phyloP scores from a whole-genome alignment of 2,329 filamentous ascomycete species.

The Coniochaeta prunicola region DNA sequence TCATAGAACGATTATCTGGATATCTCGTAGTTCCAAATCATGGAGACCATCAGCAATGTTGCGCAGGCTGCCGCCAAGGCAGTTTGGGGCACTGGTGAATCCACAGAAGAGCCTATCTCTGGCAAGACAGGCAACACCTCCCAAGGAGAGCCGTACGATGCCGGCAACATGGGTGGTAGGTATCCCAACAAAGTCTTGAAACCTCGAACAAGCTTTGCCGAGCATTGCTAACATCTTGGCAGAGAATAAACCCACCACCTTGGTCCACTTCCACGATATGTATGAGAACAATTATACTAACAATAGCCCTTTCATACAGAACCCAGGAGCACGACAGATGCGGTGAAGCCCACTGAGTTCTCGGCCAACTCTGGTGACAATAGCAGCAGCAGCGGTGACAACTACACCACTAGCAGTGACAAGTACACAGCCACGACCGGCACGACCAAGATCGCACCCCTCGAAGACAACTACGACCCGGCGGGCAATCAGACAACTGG shows the following conservation, averaged over 20 bases:
- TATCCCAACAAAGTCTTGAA: conserved; percentile 24
- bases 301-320: not conserved
- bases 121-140: conserved; percentile 62
- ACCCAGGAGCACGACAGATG: conserved; percentile 4
- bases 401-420: not conserved
- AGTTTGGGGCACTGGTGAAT: conserved; percentile 36
- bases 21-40: conserved; percentile 20
- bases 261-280: not conserved
- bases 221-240: not conserved
- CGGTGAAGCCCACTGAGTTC: conserved; percentile 5
- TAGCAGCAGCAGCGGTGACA: not conserved
- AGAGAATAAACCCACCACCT: not conserved
- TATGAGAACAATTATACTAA: not conserved
- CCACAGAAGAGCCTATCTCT: conserved; percentile 58
- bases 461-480: not conserved
- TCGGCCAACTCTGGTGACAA: not conserved
- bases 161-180: conserved; percentile 59
- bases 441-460: not conserved
- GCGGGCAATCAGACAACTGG: too few relatives aligned
- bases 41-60: conserved; percentile 59
- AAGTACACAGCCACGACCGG: not conserved
- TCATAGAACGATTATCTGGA: too few relatives aligned
- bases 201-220: not conserved
- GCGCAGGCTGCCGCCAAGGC: conserved; percentile 39
- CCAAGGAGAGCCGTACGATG: conserved; percentile 67